phyloP scores from a whole-genome alignment of 1,284 basidiomycete species.

The Vanrija sp. region DNA sequence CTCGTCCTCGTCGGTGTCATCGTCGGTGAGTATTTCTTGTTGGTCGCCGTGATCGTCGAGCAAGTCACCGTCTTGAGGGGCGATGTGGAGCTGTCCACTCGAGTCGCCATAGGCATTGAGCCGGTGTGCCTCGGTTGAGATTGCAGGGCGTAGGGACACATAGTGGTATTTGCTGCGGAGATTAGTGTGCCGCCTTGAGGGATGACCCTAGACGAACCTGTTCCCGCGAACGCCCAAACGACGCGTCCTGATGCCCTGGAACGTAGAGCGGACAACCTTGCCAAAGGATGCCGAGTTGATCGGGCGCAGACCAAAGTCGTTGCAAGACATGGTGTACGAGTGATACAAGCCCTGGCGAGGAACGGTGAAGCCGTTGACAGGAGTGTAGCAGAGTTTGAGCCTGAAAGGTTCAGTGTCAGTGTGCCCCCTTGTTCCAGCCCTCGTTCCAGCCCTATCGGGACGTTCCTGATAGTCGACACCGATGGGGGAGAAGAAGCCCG shows the following conservation, averaged over 20 bases:
- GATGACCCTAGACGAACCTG: constrained; percentile 42
- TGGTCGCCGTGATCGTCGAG: constrained; percentile 10
- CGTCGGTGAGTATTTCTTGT: constrained; percentile 19
- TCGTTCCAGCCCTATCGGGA: background rate
- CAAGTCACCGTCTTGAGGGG: constrained; percentile 17
- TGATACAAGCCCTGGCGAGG: constrained; percentile 88
- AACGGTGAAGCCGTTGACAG: constrained; percentile 29
- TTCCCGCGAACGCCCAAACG: constrained; percentile 85
- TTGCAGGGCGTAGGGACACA: constrained; percentile 69
- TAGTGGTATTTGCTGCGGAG: constrained; percentile 36
- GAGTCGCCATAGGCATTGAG: constrained; percentile 73
- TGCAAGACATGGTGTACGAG: constrained; percentile 79
- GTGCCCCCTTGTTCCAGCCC: background rate
- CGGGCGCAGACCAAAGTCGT: constrained; percentile 53
- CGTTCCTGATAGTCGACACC: too few species aligned
- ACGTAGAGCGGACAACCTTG: constrained; percentile 86
- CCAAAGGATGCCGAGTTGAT: constrained; percentile 92
- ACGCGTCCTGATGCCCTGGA: constrained; percentile 88
- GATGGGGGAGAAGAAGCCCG: background rate
- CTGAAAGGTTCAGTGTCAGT: constrained; percentile 11
- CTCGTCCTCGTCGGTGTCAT: constrained; percentile 32
- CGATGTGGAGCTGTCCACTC: constrained; percentile 27
- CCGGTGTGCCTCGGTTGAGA: constrained; percentile 80
- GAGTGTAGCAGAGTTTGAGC: constrained; percentile 37
- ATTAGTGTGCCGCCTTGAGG: background rate